Percentiles rank a stretch among this genome's conserved stretches.
Evolutionary conservation across 306 rosid species (phyloP).

Genomic region (Crotalaria pallida): DNA sequence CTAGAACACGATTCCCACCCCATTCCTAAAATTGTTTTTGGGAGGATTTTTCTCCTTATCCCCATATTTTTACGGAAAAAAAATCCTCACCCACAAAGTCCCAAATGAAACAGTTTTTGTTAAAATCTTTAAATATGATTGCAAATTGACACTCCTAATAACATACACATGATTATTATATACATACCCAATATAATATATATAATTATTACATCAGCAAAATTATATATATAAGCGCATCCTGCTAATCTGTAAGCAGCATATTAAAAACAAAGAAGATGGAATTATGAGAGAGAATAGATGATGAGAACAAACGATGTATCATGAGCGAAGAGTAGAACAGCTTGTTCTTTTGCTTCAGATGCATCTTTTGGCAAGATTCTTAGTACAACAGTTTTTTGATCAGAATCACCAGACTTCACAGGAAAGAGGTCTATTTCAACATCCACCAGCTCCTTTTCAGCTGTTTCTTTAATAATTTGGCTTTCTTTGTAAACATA

Average conservation of each 20-base stretch:
- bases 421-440: slow-evolving; percentile 77
- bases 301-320: slow-evolving; percentile 77
- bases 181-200: no score
- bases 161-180: no score
- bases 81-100: no score
- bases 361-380: slow-evolving; percentile 70
- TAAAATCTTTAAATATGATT: no score
- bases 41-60: no score
- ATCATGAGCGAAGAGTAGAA: slow-evolving; percentile 94
- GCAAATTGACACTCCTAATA: no score
- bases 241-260: background rate
- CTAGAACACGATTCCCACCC: no score
- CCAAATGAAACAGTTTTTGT: no score
- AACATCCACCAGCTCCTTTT: slow-evolving; percentile 95
- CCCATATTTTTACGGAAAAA: no score
- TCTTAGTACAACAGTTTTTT: slow-evolving; percentile 58
- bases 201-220: no score
- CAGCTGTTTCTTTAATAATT: slow-evolving; percentile 69
- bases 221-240: background rate
- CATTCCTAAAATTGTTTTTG: no score
- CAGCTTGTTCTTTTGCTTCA: slow-evolving; percentile 64
- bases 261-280: no score
- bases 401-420: slow-evolving; percentile 81
- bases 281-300: slow-evolving; percentile 19
- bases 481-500: slow-evolving; percentile 65